Conservation (phyloP, 805 yeast species). For the Starmerella vitae region DNA sequence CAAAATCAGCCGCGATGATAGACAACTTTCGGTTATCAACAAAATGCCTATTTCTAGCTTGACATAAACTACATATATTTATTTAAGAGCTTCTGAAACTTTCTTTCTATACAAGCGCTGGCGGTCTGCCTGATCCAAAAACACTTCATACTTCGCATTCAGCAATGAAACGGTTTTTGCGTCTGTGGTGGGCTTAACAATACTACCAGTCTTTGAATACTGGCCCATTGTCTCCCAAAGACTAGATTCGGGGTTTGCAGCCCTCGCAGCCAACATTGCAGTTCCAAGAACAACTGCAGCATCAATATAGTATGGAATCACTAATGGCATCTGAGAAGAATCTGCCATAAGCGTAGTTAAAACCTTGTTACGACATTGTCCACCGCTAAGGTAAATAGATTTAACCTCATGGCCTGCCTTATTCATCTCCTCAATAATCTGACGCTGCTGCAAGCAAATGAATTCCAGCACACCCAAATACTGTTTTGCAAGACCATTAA, state of each 20-base stretch:
- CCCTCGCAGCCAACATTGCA: slow-evolving; percentile 88
- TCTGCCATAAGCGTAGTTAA: slow-evolving; percentile 84
- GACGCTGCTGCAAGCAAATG: slow-evolving; percentile 94
- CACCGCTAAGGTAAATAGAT: slow-evolving; percentile 83
- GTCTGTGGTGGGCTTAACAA: slow-evolving; percentile 68
- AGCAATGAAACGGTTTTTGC: slow-evolving; percentile 34
- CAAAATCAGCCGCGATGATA: slow-evolving; percentile 63
- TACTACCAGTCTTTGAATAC: slow-evolving; percentile 72
- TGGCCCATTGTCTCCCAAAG: slow-evolving; percentile 81
- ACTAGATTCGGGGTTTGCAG: slow-evolving; percentile 41
- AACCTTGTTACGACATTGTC: slow-evolving; percentile 87
- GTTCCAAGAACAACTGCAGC: slow-evolving; percentile 96
- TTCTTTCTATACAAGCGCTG: slow-evolving; percentile 63
- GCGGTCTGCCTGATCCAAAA: slow-evolving; percentile 72
- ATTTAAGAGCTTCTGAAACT: slow-evolving; percentile 31
- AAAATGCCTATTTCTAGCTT: slow-evolving; percentile 28
- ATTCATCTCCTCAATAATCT: slow-evolving; percentile 77
- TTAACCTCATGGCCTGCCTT: slow-evolving; percentile 62
- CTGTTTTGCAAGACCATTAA: slow-evolving; percentile 71
- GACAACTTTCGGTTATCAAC: slow-evolving; percentile 66
- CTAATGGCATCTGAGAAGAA: slow-evolving; percentile 80
- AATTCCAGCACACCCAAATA: slow-evolving; percentile 94
- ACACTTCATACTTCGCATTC: slow-evolving; percentile 67
- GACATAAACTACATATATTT: neutral
- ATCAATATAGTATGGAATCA: slow-evolving; percentile 88